These are phyloP conservation scores for Verbena officinalis DNA, from an alignment of 257 asterid species.

Conservation along the genomic window DNA sequence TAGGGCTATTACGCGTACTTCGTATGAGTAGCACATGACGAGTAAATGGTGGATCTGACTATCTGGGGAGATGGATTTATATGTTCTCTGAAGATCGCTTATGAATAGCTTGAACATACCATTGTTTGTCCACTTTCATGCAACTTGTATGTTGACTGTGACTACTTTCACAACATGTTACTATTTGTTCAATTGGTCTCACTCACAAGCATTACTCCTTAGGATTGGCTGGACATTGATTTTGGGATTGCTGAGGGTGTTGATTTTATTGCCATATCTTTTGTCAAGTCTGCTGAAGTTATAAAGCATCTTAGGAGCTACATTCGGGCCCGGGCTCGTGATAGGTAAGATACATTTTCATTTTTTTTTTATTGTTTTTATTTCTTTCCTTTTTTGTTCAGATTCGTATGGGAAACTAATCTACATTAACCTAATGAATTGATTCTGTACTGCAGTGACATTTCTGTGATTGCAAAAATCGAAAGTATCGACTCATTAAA, in stretches of 20 bases:
- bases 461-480: slow-evolving; percentile 84
- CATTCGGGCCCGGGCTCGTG: slow-evolving; percentile 91
- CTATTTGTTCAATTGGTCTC: slow-evolving; percentile 31
- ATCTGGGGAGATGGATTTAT: slow-evolving; percentile 1
- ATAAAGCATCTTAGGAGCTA: slow-evolving; percentile 95
- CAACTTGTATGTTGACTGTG: slow-evolving; percentile 20
- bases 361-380: slow-evolving; percentile 5
- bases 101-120: slow-evolving; percentile 6
- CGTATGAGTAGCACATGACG: neutral
- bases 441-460: slow-evolving; percentile 65
- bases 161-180: neutral
- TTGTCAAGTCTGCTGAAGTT: slow-evolving; percentile 99
- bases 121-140: neutral
- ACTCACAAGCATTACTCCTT: slow-evolving; percentile 31
- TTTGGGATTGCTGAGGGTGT: slow-evolving; percentile 98
- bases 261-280: slow-evolving; percentile 95
- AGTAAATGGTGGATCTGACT: neutral
- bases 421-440: neutral
- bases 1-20: neutral
- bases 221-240: slow-evolving; percentile 99
- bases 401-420: neutral
- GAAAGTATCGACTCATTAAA: slow-evolving; percentile 94
- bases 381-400: neutral
- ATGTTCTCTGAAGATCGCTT: slow-evolving; percentile 3
- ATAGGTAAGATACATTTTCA: slow-evolving; percentile 52